phyloP scores from a whole-genome alignment of 2,329 filamentous ascomycete genomes.

The Aspergillus clavatus region DNA sequence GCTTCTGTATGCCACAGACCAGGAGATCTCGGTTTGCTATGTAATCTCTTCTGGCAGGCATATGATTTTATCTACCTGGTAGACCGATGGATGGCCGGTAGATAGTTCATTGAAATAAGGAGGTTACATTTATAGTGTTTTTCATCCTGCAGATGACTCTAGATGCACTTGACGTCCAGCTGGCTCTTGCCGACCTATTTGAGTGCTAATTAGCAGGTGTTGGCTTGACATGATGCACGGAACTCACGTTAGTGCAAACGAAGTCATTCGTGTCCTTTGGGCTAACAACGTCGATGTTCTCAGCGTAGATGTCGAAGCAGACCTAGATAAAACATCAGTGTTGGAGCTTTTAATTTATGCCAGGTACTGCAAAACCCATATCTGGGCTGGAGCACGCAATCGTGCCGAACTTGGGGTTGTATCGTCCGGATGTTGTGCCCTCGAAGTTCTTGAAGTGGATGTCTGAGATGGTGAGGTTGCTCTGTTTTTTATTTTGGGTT shows the following conservation, averaged over 20 bases:
- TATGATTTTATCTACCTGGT: too few species aligned
- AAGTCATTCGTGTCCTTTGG: constrained; percentile 44
- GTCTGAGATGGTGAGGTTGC: constrained; percentile 51
- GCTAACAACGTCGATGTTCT: constrained; percentile 45
- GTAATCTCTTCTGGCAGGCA: too few species aligned
- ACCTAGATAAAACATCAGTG: constrained; percentile 19
- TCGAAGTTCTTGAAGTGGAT: constrained; percentile 54
- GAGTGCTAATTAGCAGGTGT: neutral
- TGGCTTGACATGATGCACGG: too few species aligned
- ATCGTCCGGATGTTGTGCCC: constrained; percentile 48
- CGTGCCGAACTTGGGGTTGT: constrained; percentile 43
- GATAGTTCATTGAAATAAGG: too few species aligned
- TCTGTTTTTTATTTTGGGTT: constrained; percentile 13
- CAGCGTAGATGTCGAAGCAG: constrained; percentile 46
- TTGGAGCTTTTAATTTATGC: neutral
- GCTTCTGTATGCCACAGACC: too few species aligned
- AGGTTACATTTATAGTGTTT: too few species aligned
- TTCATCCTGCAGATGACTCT: too few species aligned
- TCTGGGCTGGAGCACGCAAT: constrained; percentile 46
- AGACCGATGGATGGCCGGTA: too few species aligned
- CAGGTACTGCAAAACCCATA: constrained; percentile 35
- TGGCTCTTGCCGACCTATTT: constrained; percentile 27
- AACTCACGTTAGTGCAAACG: constrained; percentile 43
- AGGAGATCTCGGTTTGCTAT: too few species aligned
- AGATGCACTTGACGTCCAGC: constrained; percentile 35